These are phyloP conservation scores for Gracilaria gracilis DNA, from an alignment of 23 red algal genomes.

Conservation along the genomic window DNA sequence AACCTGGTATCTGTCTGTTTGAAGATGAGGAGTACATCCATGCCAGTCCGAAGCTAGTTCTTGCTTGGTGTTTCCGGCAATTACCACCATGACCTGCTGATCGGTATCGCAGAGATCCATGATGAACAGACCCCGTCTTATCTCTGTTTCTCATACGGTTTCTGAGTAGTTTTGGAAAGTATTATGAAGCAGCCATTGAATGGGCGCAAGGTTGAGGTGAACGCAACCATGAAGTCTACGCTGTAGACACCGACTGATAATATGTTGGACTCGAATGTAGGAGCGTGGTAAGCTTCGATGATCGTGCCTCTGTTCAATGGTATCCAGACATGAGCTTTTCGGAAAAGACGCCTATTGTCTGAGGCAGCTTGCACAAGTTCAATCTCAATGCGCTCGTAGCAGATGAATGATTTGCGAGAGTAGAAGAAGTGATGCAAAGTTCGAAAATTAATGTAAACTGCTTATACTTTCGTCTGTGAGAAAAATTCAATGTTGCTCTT, in stretches of 20 bases:
- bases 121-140: too few species aligned
- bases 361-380: conserved; percentile 18
- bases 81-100: too few species aligned
- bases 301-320: conserved; percentile 4
- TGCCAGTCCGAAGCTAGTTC: too few species aligned
- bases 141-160: not conserved
- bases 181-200: not conserved
- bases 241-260: too few species aligned
- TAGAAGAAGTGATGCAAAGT: conserved; percentile 36
- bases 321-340: conserved; percentile 16
- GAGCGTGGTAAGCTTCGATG: conserved; percentile 23
- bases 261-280: too few species aligned
- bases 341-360: not conserved
- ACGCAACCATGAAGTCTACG: too few species aligned
- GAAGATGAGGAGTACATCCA: not conserved
- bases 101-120: not conserved
- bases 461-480: not conserved
- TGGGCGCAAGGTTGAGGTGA: not conserved
- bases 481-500: not conserved
- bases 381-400: not conserved
- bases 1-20: not conserved
- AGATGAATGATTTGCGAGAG: conserved; percentile 7
- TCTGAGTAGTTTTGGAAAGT: not conserved
- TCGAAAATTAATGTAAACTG: conserved; percentile 19
- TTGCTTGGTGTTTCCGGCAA: too few species aligned